A percentile compares a stretch with the other conserved stretches of the same genome.
phyloP scores from a whole-genome alignment of 257 asterid species.

The Nemophila menziesii region DNA sequence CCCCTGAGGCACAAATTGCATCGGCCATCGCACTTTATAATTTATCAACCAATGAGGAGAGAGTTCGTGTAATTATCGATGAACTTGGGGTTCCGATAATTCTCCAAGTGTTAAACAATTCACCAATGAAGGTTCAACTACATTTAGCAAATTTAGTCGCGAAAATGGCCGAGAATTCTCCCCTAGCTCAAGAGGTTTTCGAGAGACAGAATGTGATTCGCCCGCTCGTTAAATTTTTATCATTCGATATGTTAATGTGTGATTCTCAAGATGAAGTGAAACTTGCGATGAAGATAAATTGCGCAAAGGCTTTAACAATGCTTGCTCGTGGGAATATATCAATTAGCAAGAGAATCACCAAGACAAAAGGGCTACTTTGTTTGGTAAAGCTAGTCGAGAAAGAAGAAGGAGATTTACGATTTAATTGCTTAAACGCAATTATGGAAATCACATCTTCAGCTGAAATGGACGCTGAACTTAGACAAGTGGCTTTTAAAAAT shows the following conservation, averaged over 20 bases:
- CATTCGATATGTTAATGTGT: slow-evolving; percentile 51
- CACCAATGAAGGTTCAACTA: slow-evolving; percentile 59
- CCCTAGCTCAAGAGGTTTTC: slow-evolving; percentile 58
- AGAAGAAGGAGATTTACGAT: slow-evolving; percentile 53
- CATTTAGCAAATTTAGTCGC: slow-evolving; percentile 55
- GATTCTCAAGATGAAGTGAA: slow-evolving; percentile 45
- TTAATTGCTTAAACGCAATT: slow-evolving; percentile 55
- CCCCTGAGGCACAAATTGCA: slow-evolving; percentile 55
- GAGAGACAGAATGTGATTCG: slow-evolving; percentile 72
- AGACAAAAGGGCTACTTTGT: slow-evolving; percentile 76
- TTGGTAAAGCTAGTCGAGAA: slow-evolving; percentile 63
- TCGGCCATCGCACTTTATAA: slow-evolving; percentile 41
- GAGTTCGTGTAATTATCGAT: slow-evolving; percentile 34
- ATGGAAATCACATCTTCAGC: slow-evolving; percentile 76
- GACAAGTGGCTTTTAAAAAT: slow-evolving; percentile 59
- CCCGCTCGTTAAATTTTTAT: slow-evolving; percentile 59
- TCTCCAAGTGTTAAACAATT: slow-evolving; percentile 53
- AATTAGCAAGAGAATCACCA: slow-evolving; percentile 56
- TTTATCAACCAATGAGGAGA: slow-evolving; percentile 47
- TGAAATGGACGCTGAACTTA: slow-evolving; percentile 51
- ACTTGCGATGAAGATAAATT: slow-evolving; percentile 38
- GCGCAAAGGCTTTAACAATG: slow-evolving; percentile 75
- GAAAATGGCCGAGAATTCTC: slow-evolving; percentile 47
- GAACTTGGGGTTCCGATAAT: slow-evolving; percentile 44
- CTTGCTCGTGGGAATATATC: slow-evolving; percentile 54